Conservation (phyloP, 2,329 filamentous ascomycete species). For the Huntiella bhutanensis region DNA sequence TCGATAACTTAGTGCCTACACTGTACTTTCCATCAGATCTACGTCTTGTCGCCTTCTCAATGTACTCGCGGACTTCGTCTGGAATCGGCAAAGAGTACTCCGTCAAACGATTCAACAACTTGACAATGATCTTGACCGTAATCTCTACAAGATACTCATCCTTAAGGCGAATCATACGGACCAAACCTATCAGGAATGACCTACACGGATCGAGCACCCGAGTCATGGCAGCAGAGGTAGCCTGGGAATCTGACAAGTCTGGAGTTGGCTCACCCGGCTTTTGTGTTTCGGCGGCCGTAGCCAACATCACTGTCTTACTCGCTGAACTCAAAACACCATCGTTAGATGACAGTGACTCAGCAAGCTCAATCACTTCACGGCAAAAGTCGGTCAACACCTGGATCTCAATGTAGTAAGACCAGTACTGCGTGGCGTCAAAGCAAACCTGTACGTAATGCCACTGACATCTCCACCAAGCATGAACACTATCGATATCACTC, state of each 20-base stretch:
- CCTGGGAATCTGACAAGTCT: constrained; percentile 19
- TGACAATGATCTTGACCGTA: constrained; percentile 64
- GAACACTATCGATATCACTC: constrained; percentile 45
- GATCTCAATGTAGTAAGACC: constrained; percentile 63
- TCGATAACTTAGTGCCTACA: constrained; percentile 60
- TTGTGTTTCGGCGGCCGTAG: constrained; percentile 9
- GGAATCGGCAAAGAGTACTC: constrained; percentile 58
- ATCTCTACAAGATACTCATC: constrained; percentile 72
- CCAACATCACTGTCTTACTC: constrained; percentile 20
- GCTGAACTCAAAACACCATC: constrained; percentile 68
- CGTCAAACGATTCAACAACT: constrained; percentile 64
- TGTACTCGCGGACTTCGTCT: constrained; percentile 35
- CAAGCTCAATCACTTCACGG: constrained; percentile 85
- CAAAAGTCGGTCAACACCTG: constrained; percentile 77
- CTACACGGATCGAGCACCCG: constrained; percentile 20
- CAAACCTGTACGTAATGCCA: constrained; percentile 70
- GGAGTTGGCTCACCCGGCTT: background rate
- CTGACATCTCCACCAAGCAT: constrained; percentile 64
- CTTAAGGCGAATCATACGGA: constrained; percentile 76
- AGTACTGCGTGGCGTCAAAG: constrained; percentile 65
- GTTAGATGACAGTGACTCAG: constrained; percentile 66
- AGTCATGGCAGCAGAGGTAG: constrained; percentile 17
- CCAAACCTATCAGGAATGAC: constrained; percentile 33
- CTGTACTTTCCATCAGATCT: constrained; percentile 31
- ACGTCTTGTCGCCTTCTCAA: constrained; percentile 45